These are phyloP conservation scores for Eragrostis curvula DNA, from an alignment of 176 grass and related monocot genomes.

Conservation along the genomic window DNA sequence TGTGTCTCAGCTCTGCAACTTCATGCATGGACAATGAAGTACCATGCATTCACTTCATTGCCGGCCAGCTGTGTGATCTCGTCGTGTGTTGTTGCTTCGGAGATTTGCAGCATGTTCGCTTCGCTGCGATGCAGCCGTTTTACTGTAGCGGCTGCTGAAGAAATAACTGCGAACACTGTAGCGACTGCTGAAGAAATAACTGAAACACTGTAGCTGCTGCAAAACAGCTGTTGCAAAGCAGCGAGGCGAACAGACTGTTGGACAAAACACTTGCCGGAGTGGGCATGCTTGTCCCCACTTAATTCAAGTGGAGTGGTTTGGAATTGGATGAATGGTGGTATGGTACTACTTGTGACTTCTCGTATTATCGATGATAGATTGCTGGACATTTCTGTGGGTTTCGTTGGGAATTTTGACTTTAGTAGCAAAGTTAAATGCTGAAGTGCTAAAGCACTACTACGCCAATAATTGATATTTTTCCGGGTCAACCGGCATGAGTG, in stretches of 20 bases:
- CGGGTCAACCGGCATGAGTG: conserved; percentile 11
- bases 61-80: background rate
- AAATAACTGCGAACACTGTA: too few relatives aligned
- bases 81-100: background rate
- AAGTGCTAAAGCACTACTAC: background rate
- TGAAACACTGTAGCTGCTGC: too few relatives aligned
- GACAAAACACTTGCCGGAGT: background rate
- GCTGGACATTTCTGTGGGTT: conserved; percentile 8
- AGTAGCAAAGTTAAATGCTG: background rate
- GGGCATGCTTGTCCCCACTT: background rate
- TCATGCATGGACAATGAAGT: conserved; percentile 4
- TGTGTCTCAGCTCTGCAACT: conserved; percentile 5
- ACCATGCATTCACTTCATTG: background rate
- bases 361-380: background rate
- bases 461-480: conserved; percentile 20
- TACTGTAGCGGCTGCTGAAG: too few relatives aligned
- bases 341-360: background rate
- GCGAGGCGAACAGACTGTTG: too few relatives aligned
- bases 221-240: too few relatives aligned
- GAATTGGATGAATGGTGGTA: background rate
- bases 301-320: conserved; percentile 2
- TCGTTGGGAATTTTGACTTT: conserved; percentile 19
- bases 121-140: too few relatives aligned
- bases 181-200: too few relatives aligned
- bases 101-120: too few relatives aligned